A percentile compares a stretch with the other conserved stretches of the same genome.
These are phyloP conservation scores for Pseudopyricularia cyperi DNA, from an alignment of 2,329 filamentous ascomycete genomes.

Conservation along the genomic window DNA sequence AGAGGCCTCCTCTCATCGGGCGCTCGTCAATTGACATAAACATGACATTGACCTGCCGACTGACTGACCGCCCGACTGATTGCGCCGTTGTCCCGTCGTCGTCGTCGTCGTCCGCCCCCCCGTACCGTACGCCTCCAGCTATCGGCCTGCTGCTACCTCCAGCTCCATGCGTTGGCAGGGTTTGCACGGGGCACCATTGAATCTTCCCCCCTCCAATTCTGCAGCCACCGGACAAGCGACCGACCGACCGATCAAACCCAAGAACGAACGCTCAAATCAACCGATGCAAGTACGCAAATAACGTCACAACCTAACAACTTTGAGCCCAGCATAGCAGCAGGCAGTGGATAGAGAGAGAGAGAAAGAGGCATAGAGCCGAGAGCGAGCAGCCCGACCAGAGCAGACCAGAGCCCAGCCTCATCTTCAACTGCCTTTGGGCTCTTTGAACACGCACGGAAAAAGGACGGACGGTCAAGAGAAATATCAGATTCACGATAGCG, in stretches of 20 bases:
- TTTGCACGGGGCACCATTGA: not conserved
- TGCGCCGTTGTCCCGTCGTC: not conserved
- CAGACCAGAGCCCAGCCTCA: too few species aligned
- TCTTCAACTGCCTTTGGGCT: not conserved
- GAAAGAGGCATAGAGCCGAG: too few species aligned
- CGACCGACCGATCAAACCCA: too few species aligned
- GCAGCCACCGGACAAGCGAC: not conserved
- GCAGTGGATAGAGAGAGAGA: too few species aligned
- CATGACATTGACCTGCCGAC: too few species aligned
- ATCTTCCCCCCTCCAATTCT: not conserved
- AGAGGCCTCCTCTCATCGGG: not conserved
- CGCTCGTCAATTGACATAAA: not conserved
- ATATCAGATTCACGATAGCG: not conserved
- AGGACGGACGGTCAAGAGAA: not conserved
- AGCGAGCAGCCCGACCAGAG: too few species aligned
- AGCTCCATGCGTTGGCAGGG: not conserved
- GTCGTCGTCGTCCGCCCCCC: not conserved
- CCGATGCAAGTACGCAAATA: conserved; percentile 1
- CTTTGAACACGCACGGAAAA: not conserved
- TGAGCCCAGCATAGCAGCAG: not conserved
- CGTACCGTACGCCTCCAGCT: not conserved
- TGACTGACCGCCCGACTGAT: too few species aligned
- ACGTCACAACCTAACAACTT: conserved; percentile 3
- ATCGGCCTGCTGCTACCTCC: not conserved
- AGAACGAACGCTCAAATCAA: not conserved